A percentile compares a stretch with the other conserved stretches of the same genome.
These are phyloP conservation scores for Gyromitra esculenta DNA, from an alignment of 2,329 filamentous ascomycete genomes.

Conservation along the genomic window DNA sequence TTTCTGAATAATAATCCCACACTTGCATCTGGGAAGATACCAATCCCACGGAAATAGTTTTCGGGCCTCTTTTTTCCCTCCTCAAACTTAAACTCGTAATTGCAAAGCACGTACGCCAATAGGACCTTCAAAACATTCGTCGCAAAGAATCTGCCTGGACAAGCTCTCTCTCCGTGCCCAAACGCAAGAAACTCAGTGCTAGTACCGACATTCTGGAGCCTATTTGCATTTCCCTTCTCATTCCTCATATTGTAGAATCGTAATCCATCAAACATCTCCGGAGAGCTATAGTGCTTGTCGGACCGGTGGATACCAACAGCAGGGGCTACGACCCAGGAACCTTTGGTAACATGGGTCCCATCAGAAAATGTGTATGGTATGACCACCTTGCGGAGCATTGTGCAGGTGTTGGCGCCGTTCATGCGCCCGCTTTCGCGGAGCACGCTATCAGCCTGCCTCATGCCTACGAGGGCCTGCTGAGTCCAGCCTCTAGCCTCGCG, in stretches of 20 bases:
- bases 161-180: conserved; percentile 29
- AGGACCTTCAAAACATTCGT: conserved; percentile 43
- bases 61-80: conserved; percentile 1
- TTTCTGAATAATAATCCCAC: conserved; percentile 4
- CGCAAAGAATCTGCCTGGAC: conserved; percentile 53
- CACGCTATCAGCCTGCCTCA: conserved; percentile 45
- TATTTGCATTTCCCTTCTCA: conserved; percentile 25
- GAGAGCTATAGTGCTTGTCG: conserved; percentile 35
- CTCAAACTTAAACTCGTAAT: conserved; percentile 37
- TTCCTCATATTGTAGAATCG: conserved; percentile 24
- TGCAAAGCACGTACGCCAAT: conserved; percentile 40
- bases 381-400: conserved; percentile 43
- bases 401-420: conserved; percentile 9
- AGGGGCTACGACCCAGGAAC: conserved; percentile 45
- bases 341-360: conserved; percentile 43
- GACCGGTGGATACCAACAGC: conserved; percentile 56
- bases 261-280: conserved; percentile 45
- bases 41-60: conserved; percentile 27
- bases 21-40: background rate
- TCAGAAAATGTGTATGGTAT: conserved; percentile 39
- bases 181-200: conserved; percentile 51
- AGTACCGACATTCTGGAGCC: conserved; percentile 55
- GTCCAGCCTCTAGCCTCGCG: conserved; percentile 45
- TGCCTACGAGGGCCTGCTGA: conserved; percentile 39
- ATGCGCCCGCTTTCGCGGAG: conserved; percentile 38